These are phyloP conservation scores for Trichoderma sp. DNA, from an alignment of 2,329 filamentous ascomycete genomes.

Conservation along the genomic window DNA sequence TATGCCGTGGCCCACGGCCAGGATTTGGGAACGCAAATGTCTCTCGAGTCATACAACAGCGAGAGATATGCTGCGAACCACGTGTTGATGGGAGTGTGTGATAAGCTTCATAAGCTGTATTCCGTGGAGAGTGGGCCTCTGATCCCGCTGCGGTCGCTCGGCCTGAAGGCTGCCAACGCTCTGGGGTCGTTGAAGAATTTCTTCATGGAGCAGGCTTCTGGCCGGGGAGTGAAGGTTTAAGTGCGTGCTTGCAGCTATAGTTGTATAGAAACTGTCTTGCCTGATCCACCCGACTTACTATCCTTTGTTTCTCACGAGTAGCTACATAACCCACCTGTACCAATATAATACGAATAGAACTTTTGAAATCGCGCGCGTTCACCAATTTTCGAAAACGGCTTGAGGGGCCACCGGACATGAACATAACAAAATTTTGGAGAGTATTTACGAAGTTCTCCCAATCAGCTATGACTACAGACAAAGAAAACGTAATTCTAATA, in stretches of 20 bases:
- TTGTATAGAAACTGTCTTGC: not conserved
- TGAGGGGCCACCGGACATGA: constrained; percentile 1
- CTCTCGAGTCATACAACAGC: constrained; percentile 78
- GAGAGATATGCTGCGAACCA: constrained; percentile 85
- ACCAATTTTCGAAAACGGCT: not conserved
- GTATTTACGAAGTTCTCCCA: constrained; percentile 45
- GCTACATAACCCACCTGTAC: not conserved
- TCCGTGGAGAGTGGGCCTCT: constrained; percentile 78
- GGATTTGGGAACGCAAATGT: constrained; percentile 79
- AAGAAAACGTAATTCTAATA: constrained; percentile 37
- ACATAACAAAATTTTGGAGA: constrained; percentile 39
- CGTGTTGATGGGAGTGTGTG: constrained; percentile 75
- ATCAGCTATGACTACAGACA: constrained; percentile 49
- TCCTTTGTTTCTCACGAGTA: not conserved
- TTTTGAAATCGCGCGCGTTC: not conserved
- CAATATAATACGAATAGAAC: not conserved
- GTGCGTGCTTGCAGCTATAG: constrained; percentile 33
- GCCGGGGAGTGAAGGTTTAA: constrained; percentile 54
- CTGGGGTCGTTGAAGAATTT: constrained; percentile 78
- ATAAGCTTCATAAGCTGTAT: constrained; percentile 93
- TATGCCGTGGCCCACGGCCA: constrained; percentile 80
- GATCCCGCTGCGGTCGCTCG: constrained; percentile 77
- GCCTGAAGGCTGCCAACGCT: constrained; percentile 74
- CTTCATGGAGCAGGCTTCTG: constrained; percentile 76
- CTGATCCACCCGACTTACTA: not conserved